Percentiles rank a stretch among this genome's conserved stretches.
Evolutionary conservation across 2,329 filamentous ascomycete genomes (phyloP).

Genomic region (Taxawa tesnikishii): DNA sequence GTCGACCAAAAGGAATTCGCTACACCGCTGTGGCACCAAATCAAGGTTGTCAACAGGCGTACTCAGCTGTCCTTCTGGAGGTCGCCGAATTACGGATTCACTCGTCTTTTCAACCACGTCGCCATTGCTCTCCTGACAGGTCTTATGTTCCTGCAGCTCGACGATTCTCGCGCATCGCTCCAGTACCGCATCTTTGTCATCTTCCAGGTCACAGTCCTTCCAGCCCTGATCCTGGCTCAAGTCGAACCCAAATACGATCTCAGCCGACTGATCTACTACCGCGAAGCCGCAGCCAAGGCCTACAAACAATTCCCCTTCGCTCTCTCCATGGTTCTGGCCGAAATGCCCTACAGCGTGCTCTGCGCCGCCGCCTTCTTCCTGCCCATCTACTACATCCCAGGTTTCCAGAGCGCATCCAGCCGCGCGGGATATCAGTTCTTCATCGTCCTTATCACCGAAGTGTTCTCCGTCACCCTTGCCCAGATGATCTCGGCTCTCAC

Average conservation of each 20-base stretch:
- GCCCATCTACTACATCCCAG: slow-evolving; percentile 74
- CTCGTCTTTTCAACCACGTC: slow-evolving; percentile 73
- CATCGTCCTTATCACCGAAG: slow-evolving; percentile 69
- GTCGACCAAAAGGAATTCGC: slow-evolving; percentile 65
- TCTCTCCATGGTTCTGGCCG: slow-evolving; percentile 64
- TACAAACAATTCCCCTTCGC: slow-evolving; percentile 74
- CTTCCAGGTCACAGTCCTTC: slow-evolving; percentile 79
- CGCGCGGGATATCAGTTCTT: slow-evolving; percentile 80
- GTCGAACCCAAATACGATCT: slow-evolving; percentile 77
- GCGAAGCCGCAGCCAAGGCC: slow-evolving; percentile 75
- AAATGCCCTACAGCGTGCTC: slow-evolving; percentile 72
- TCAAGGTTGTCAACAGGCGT: slow-evolving; percentile 60
- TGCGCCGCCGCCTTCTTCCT: slow-evolving; percentile 74
- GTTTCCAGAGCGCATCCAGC: slow-evolving; percentile 48
- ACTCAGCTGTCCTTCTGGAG: slow-evolving; percentile 75
- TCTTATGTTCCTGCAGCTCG: slow-evolving; percentile 65
- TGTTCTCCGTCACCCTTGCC: slow-evolving; percentile 71
- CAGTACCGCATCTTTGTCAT: slow-evolving; percentile 84
- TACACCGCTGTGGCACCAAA: slow-evolving; percentile 66
- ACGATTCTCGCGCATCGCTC: slow-evolving; percentile 61
- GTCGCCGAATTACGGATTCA: slow-evolving; percentile 80
- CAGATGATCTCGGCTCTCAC: slow-evolving; percentile 68
- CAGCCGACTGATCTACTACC: slow-evolving; percentile 70
- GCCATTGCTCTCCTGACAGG: slow-evolving; percentile 68
- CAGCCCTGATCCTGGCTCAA: slow-evolving; percentile 70